Conservation (phyloP, 2,329 filamentous ascomycete genomes). For the Colletotrichum kahawae region DNA sequence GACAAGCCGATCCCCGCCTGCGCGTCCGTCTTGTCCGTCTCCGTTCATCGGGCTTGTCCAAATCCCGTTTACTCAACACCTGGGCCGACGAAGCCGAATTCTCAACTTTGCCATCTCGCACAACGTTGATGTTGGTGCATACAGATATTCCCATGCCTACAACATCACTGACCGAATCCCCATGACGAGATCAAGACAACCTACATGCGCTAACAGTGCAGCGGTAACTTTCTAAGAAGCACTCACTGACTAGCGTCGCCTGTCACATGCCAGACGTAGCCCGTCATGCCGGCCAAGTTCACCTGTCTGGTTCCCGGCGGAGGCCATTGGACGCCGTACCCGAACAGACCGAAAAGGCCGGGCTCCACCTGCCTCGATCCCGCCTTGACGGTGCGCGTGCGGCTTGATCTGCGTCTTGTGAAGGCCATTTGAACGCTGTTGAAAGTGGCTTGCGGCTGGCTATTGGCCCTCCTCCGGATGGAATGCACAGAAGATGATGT, state of each 20-base stretch:
- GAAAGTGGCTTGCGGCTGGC: not conserved
- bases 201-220: not conserved
- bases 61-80: not conserved
- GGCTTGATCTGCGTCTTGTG: not conserved
- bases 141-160: not conserved
- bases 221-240: not conserved
- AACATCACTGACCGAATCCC: not conserved
- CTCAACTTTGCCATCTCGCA: not conserved
- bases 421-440: not conserved
- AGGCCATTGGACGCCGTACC: conserved; percentile 4
- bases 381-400: not conserved
- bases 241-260: not conserved
- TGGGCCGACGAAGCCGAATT: not conserved
- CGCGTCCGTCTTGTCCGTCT: not conserved
- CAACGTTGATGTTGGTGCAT: not conserved
- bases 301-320: conserved; percentile 3
- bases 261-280: conserved; percentile 4
- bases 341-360: conserved; percentile 11
- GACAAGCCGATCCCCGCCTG: not conserved
- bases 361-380: not conserved
- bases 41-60: not conserved
- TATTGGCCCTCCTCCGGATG: not conserved
- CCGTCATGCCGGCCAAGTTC: not conserved
- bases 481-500: not conserved
- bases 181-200: not conserved